These are phyloP conservation scores for Aspergillus baeticus DNA, from an alignment of 495 filamentous ascomycete species.

Conservation along the genomic window DNA sequence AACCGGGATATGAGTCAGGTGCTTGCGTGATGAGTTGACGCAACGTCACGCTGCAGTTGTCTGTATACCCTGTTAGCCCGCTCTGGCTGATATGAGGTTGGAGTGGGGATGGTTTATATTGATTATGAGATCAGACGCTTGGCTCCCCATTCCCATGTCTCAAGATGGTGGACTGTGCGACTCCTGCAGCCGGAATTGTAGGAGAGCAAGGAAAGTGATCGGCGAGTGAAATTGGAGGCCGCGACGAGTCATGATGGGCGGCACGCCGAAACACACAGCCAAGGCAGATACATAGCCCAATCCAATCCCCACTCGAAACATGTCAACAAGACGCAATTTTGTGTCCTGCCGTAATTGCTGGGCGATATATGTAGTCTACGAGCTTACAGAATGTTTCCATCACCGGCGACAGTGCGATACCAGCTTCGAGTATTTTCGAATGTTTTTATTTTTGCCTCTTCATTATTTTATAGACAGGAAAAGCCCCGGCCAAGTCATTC, in stretches of 20 bases:
- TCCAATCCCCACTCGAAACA: not conserved
- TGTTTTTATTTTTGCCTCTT: conserved; percentile 35
- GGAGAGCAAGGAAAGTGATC: not conserved
- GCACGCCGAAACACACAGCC: not conserved
- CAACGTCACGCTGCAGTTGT: too few species aligned
- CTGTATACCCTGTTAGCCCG: too few species aligned
- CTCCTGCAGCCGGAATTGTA: not conserved
- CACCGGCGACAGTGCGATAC: too few species aligned
- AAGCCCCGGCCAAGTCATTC: conserved; percentile 33
- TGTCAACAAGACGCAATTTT: too few species aligned
- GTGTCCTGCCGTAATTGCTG: too few species aligned
- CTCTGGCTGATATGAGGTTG: too few species aligned
- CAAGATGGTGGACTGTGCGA: not conserved
- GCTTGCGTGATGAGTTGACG: too few species aligned
- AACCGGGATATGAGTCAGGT: too few species aligned
- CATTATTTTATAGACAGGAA: conserved; percentile 34
- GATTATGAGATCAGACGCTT: not conserved
- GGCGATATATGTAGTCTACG: too few species aligned
- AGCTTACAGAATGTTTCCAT: too few species aligned
- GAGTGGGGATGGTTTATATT: not conserved
- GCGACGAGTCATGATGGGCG: not conserved
- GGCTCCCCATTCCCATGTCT: not conserved
- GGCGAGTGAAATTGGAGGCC: not conserved
- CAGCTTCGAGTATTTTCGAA: conserved; percentile 32
- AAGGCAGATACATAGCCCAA: not conserved